Base-by-base conservation (phyloP, 2,329 filamentous ascomycete genomes). In the Cytospora leucostoma region DNA sequence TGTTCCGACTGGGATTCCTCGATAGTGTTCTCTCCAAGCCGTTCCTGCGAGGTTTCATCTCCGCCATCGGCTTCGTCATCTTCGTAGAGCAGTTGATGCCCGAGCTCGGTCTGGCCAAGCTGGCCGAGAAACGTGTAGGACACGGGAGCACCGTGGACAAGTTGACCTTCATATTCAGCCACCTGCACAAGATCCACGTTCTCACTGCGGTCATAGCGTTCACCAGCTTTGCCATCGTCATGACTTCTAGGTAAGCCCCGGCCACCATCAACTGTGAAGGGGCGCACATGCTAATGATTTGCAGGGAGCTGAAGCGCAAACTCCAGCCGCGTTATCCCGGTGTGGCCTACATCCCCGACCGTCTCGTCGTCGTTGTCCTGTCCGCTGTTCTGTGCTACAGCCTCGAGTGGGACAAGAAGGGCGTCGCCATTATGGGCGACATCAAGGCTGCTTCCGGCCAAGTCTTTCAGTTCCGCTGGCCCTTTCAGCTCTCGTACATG, bases 11-110 rank as follows among this genome's bases (percentile, higher is more conserved):
- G 4, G 95, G 95, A 0, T 99, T 98, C 71, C 77, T 99, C 66
- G 95, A 99, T 73, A 97, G 92, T 71, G 93, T 99, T 12, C 82
- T 99, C 40, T 97, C 93, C 69, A 85, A 92, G 38, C 95, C 95
- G 0, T 98, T 99, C 70, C 78, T 98, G 62, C 84, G 95, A 65
- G 95, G 95, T 0, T 99, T 99, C 78, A 97, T 99, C 76, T 97
- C 92, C 63, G 95, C 95, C 57, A 96, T 99, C 73, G 95, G 95
- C 56, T 91, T 97, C 62, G 93, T 98, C 68, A 98, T 99, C 73
- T 87, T 96, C 47, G 92, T 98, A 40, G 95, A 98, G 74, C 95
- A 99, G 76, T 79, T 97, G 52, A 91, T 97, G 59, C 93, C 94
- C 0, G 93, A 98, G 75, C 83, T 96, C 70, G 95, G 95, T 0